These are phyloP conservation scores for Nannizziopsis barbatae DNA, from an alignment of 2,329 filamentous ascomycete species.

Conservation along the genomic window DNA sequence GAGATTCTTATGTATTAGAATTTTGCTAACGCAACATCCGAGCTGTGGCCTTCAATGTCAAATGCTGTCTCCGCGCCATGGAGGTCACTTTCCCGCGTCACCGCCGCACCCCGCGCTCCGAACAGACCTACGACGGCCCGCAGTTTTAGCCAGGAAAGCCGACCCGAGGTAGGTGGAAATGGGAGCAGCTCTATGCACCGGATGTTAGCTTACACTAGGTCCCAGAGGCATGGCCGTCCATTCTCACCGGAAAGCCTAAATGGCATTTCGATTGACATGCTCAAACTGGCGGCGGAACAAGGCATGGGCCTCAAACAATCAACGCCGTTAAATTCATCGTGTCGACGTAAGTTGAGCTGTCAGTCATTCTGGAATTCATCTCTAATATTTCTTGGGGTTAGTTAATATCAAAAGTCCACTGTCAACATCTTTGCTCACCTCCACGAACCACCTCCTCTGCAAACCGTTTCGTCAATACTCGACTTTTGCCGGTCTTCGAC, in stretches of 20 bases:
- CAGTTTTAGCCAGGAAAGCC: constrained; percentile 2
- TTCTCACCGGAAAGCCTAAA: constrained; percentile 3
- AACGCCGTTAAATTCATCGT: not conserved
- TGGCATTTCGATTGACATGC: constrained; percentile 1
- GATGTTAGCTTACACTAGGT: not conserved
- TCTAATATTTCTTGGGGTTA: not conserved
- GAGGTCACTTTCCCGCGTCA: constrained; percentile 24
- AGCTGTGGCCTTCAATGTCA: constrained; percentile 36
- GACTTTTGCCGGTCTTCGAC: constrained; percentile 22
- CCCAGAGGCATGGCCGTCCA: not conserved
- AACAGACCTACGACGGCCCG: not conserved
- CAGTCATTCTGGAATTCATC: not conserved
- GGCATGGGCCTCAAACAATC: constrained; percentile 7
- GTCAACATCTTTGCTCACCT: not conserved
- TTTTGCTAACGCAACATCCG: constrained; percentile 33
- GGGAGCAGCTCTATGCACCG: not conserved
- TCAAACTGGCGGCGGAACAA: constrained; percentile 10
- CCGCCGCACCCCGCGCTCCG: constrained; percentile 11
- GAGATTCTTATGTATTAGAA: constrained; percentile 28
- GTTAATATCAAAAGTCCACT: not conserved
- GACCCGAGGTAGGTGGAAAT: constrained; percentile 6
- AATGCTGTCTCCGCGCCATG: constrained; percentile 29
- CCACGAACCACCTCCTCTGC: too few species aligned
- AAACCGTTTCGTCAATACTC: constrained; percentile 25
- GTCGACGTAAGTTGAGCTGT: not conserved